Conservation (phyloP, 2,329 filamentous ascomycete species). For the Fusarium hostae region DNA sequence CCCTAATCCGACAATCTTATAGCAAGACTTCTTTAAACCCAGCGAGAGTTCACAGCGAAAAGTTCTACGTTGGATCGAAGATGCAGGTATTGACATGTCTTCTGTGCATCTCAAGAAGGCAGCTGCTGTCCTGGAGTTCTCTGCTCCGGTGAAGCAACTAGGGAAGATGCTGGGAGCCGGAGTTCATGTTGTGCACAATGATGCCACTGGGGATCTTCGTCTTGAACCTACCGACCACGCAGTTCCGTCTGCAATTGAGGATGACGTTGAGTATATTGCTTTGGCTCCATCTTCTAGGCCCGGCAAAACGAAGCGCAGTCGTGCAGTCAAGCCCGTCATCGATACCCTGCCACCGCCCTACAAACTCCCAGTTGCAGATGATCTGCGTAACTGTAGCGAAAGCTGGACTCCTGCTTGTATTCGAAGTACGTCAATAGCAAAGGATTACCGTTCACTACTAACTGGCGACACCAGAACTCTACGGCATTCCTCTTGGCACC, state of each 20-base stretch:
- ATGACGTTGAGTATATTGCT: not conserved
- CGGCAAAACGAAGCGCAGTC: not conserved
- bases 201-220: not conserved
- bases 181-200: not conserved
- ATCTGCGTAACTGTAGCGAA: not conserved
- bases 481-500: not conserved
- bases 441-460: fast-evolving
- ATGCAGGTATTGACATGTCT: not conserved
- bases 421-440: not conserved
- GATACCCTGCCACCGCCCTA: not conserved
- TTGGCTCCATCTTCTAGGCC: not conserved
- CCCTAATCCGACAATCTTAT: not conserved
- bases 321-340: not conserved
- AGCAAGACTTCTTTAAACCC: not conserved
- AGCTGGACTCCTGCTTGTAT: slow-evolving; percentile 10
- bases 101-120: not conserved
- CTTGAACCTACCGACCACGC: not conserved
- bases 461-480: not conserved
- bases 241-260: not conserved
- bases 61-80: not conserved
- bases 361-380: not conserved
- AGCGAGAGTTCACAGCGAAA: not conserved
- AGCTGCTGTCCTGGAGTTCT: not conserved
- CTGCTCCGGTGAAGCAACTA: not conserved
- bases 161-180: not conserved